These are phyloP conservation scores for Alternaria sp. DNA, from an alignment of 2,329 filamentous ascomycete species.

Conservation along the genomic window DNA sequence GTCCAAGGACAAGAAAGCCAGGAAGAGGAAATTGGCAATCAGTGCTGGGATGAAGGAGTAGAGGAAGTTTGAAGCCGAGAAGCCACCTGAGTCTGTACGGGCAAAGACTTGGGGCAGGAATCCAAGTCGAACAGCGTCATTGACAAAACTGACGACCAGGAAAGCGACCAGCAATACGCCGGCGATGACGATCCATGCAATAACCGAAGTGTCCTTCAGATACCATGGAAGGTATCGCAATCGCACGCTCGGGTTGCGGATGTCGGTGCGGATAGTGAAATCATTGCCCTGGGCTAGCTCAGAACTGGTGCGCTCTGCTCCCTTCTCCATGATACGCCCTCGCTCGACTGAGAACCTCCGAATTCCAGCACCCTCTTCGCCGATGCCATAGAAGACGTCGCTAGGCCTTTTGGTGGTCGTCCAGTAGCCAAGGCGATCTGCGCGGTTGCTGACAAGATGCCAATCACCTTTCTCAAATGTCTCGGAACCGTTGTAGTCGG, in stretches of 20 bases:
- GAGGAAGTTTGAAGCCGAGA: slow-evolving; percentile 87
- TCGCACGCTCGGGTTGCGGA: slow-evolving; percentile 63
- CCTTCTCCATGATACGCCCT: slow-evolving; percentile 59
- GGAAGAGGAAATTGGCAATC: slow-evolving; percentile 71
- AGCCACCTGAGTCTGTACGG: slow-evolving; percentile 67
- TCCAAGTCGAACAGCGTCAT: slow-evolving; percentile 70
- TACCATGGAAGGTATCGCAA: slow-evolving; percentile 80
- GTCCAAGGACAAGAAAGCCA: slow-evolving; percentile 73
- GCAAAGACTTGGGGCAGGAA: slow-evolving; percentile 75
- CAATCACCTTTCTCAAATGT: slow-evolving; percentile 63
- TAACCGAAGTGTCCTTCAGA: slow-evolving; percentile 71
- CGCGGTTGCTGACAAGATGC: slow-evolving; percentile 63
- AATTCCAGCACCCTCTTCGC: slow-evolving; percentile 65
- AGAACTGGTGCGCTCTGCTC: slow-evolving; percentile 33
- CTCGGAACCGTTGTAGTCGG: slow-evolving; percentile 75
- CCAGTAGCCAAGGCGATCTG: slow-evolving; percentile 88
- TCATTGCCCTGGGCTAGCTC: slow-evolving; percentile 37
- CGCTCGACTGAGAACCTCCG: slow-evolving; percentile 61
- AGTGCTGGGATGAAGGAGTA: slow-evolving; percentile 79
- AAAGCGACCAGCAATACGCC: slow-evolving; percentile 58
- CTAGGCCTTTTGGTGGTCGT: slow-evolving; percentile 69
- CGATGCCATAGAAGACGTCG: slow-evolving; percentile 81
- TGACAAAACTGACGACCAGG: slow-evolving; percentile 80
- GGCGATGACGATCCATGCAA: slow-evolving; percentile 65
- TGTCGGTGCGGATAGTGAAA: slow-evolving; percentile 58